A percentile compares a stretch with the other conserved stretches of the same genome.
Evolutionary conservation across 140 eudicot genomes (phyloP).

Genomic region (Oenanthe javanica): DNA sequence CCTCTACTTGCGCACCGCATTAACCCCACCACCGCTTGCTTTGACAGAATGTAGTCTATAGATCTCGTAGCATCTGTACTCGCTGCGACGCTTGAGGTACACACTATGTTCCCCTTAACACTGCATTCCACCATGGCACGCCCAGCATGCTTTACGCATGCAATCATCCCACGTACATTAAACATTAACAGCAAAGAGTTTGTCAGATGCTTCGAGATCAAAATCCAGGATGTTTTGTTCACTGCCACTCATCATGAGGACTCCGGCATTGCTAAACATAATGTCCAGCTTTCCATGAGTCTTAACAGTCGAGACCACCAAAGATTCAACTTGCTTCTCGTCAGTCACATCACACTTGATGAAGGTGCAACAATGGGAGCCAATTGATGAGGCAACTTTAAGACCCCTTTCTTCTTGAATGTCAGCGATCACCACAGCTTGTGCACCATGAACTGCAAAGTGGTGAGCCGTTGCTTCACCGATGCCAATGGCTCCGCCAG

Average conservation of each 20-base stretch:
- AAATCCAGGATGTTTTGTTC: slow-evolving; percentile 35
- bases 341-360: slow-evolving; percentile 37
- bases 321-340: slow-evolving; percentile 36
- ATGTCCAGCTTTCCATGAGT: slow-evolving; percentile 32
- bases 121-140: slow-evolving; percentile 37
- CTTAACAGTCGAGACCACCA: slow-evolving; percentile 24
- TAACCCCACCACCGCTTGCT: slow-evolving; percentile 48
- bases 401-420: slow-evolving; percentile 40
- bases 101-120: slow-evolving; percentile 38
- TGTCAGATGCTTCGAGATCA: slow-evolving; percentile 27
- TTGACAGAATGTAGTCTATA: slow-evolving; percentile 43
- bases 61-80: slow-evolving; percentile 13
- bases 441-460: slow-evolving; percentile 33
- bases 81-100: slow-evolving; percentile 37
- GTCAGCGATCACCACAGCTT: slow-evolving; percentile 36
- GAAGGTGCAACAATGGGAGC: slow-evolving; percentile 35
- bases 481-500: slow-evolving; percentile 60
- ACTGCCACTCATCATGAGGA: slow-evolving; percentile 8
- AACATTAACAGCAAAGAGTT: slow-evolving; percentile 14
- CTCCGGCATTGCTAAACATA: slow-evolving; percentile 55
- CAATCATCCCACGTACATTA: slow-evolving; percentile 32
- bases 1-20: slow-evolving; percentile 43
- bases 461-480: slow-evolving; percentile 55
- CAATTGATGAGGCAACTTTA: slow-evolving; percentile 37
- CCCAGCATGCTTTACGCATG: slow-evolving; percentile 49